These are phyloP conservation scores for Pseudocercospora macadamiae DNA, from an alignment of 2,329 filamentous ascomycete genomes.

Conservation along the genomic window DNA sequence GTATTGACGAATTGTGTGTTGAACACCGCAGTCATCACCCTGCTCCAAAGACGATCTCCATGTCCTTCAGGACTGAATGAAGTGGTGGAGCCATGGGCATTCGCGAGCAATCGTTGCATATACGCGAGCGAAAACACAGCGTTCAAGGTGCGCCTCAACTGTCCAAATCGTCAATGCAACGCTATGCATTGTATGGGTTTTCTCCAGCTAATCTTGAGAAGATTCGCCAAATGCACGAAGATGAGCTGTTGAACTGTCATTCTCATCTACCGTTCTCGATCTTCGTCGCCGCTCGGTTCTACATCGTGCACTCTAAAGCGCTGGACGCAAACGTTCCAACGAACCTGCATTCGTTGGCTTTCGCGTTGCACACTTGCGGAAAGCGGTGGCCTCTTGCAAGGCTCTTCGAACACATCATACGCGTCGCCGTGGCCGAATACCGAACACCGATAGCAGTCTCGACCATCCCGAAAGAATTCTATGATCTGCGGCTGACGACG, in stretches of 20 bases:
- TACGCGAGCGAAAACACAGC: slow-evolving; percentile 36
- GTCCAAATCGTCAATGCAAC: slow-evolving; percentile 36
- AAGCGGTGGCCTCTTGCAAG: slow-evolving; percentile 32
- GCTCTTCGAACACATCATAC: slow-evolving; percentile 33
- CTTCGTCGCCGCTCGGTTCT: slow-evolving; percentile 34
- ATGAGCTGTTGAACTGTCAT: slow-evolving; percentile 30
- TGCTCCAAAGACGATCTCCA: slow-evolving; percentile 31
- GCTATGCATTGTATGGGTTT: slow-evolving; percentile 37
- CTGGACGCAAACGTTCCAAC: slow-evolving; percentile 30
- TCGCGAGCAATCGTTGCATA: slow-evolving; percentile 35
- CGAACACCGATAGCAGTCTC: slow-evolving; percentile 28
- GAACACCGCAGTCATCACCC: slow-evolving; percentile 33
- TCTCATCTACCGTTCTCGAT: slow-evolving; percentile 33
- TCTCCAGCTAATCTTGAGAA: slow-evolving; percentile 30
- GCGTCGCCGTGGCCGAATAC: slow-evolving; percentile 34
- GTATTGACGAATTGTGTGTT: slow-evolving; percentile 32
- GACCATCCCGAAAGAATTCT: slow-evolving; percentile 32
- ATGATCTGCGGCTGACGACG: slow-evolving; percentile 34
- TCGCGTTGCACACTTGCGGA: slow-evolving; percentile 32
- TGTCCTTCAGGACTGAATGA: slow-evolving; percentile 29
- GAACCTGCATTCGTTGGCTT: slow-evolving; percentile 32
- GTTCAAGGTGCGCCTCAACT: slow-evolving; percentile 30
- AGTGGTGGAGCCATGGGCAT: slow-evolving; percentile 33
- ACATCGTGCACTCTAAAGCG: slow-evolving; percentile 35
- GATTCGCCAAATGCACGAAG: slow-evolving; percentile 29